phyloP scores from a whole-genome alignment of 164 flowering plant species.

The Umbellularia californica region DNA sequence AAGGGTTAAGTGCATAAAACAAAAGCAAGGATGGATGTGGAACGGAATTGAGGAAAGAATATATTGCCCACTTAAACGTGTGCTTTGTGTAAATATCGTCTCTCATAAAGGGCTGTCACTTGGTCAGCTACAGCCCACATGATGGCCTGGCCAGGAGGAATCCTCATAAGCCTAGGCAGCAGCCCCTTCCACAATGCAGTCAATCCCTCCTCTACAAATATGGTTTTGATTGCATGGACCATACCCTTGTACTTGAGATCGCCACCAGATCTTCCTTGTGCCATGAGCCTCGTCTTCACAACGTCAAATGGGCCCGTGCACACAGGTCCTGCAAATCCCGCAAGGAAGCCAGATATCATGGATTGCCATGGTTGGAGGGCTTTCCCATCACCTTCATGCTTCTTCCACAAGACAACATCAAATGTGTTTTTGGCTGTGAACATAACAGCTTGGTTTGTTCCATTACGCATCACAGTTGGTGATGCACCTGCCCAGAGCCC shows the following conservation, averaged over 20 bases:
- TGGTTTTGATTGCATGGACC: conserved; percentile 85
- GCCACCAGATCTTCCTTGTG: conserved; percentile 62
- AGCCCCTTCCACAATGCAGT: conserved; percentile 91
- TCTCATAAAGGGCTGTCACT: conserved; percentile 78
- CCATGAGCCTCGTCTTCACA: conserved; percentile 96
- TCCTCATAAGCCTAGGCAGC: conserved; percentile 93
- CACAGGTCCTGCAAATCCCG: conserved; percentile 93
- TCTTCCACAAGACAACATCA: conserved; percentile 76
- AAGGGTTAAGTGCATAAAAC: too few species aligned
- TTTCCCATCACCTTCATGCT: conserved; percentile 90
- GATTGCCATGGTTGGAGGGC: conserved; percentile 94
- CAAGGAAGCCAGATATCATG: conserved; percentile 95
- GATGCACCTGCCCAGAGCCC: conserved; percentile 99
- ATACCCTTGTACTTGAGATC: conserved; percentile 80
- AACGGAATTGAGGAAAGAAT: background rate
- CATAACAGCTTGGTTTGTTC: conserved; percentile 98
- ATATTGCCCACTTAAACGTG: background rate
- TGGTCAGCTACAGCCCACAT: conserved; percentile 99
- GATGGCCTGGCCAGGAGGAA: conserved; percentile 98
- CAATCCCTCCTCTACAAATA: conserved; percentile 83
- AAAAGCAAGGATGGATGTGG: too few species aligned
- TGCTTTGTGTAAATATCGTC: conserved; percentile 34
- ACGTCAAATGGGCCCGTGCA: conserved; percentile 99
- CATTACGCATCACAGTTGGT: conserved; percentile 97
- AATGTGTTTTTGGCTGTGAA: conserved; percentile 89